A percentile compares a stretch with the other conserved stretches of the same genome.
Conservation (phyloP, 805 yeast species). For the Pichia ethanolica region DNA sequence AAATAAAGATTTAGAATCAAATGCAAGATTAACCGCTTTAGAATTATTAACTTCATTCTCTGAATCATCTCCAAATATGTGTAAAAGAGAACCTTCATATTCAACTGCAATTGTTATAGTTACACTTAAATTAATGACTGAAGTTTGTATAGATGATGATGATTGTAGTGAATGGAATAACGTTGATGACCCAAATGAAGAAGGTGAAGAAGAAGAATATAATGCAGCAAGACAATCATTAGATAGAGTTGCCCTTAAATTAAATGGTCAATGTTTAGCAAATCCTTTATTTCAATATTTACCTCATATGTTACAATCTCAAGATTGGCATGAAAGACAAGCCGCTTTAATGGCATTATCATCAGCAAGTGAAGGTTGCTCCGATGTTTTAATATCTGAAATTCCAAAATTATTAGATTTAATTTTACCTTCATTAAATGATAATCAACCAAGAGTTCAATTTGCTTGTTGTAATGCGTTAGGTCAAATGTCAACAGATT, state of each 20-base stretch:
- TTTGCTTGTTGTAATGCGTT: constrained; percentile 95
- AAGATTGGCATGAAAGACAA: constrained; percentile 89
- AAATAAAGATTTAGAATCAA: constrained; percentile 69
- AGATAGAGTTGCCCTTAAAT: constrained; percentile 78
- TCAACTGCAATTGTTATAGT: constrained; percentile 63
- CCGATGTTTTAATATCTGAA: constrained; percentile 77
- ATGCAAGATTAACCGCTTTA: constrained; percentile 76
- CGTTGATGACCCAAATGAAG: constrained; percentile 67
- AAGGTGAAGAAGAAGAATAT: constrained; percentile 71
- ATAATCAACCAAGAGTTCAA: constrained; percentile 89
- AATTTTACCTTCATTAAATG: constrained; percentile 78
- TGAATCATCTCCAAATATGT: constrained; percentile 93
- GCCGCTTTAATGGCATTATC: constrained; percentile 97
- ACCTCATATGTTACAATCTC: constrained; percentile 72
- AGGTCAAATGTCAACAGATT: constrained; percentile 96
- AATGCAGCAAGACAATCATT: constrained; percentile 92
- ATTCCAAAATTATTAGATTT: constrained; percentile 75
- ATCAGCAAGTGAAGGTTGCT: constrained; percentile 95
- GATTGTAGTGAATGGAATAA: constrained; percentile 64
- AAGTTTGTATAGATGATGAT: constrained; percentile 80
- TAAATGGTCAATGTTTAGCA: constrained; percentile 79
- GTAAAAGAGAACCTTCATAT: constrained; percentile 69
- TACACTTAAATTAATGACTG: constrained; percentile 82
- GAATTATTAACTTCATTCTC: constrained; percentile 87
- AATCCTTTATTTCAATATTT: constrained; percentile 80